phyloP scores from a whole-genome alignment of 345 rosid genomes.

The Brassica juncea region DNA sequence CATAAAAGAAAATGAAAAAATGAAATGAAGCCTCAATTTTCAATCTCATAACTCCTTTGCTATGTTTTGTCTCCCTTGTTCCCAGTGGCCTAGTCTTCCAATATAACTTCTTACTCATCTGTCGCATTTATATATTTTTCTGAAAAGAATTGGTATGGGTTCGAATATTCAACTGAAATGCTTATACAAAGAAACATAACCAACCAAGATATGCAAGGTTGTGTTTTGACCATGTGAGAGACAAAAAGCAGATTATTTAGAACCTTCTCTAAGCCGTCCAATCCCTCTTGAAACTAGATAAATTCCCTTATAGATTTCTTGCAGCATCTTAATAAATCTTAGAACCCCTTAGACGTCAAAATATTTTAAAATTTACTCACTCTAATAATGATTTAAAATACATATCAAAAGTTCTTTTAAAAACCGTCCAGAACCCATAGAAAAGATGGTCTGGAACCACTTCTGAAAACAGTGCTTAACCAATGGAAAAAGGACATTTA shows the following conservation, averaged over 20 bases:
- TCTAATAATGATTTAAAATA: background rate
- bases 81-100: background rate
- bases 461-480: background rate
- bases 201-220: background rate
- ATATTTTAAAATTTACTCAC: background rate
- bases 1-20: background rate
- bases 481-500: background rate
- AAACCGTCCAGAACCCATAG: background rate
- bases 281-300: background rate
- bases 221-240: constrained; percentile 2
- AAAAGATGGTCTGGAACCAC: background rate
- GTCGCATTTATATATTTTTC: background rate
- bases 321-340: background rate
- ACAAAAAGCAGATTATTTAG: background rate
- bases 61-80: background rate
- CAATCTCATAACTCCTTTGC: background rate
- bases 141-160: background rate
- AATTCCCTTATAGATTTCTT: background rate
- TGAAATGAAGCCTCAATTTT: background rate
- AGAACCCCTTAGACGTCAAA: background rate
- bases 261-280: background rate
- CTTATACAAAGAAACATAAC: background rate
- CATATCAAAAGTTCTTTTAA: background rate
- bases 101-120: background rate
- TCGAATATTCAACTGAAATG: background rate